Conservation (phyloP, 768 basidiomycete genomes). For the Tephrocybe rancida region DNA sequence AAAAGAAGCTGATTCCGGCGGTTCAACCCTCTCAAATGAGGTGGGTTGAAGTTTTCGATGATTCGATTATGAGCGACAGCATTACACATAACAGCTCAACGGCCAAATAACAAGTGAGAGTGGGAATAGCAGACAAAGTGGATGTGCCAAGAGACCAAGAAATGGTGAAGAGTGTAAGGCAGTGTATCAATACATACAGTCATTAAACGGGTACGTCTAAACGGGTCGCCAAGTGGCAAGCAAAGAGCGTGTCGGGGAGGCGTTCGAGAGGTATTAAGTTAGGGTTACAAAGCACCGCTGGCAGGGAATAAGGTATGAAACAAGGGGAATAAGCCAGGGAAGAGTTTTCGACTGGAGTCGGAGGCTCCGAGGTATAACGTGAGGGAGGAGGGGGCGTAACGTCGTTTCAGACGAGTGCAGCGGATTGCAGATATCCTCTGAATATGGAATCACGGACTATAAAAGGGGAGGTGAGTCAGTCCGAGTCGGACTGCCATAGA, state of each 20-base stretch:
- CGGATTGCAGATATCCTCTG: slow-evolving; percentile 73
- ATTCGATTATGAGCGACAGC: slow-evolving; percentile 8
- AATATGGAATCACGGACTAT: slow-evolving; percentile 76
- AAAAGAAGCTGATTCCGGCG: too few species aligned
- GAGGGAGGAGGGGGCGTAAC: not conserved
- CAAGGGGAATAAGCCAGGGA: slow-evolving; percentile 10
- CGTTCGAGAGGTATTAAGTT: slow-evolving; percentile 8
- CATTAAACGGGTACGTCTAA: slow-evolving; percentile 9
- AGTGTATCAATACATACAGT: slow-evolving; percentile 14
- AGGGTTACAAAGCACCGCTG: slow-evolving; percentile 11
- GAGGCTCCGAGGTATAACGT: slow-evolving; percentile 5
- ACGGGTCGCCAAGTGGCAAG: slow-evolving; percentile 8
- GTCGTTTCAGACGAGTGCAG: slow-evolving; percentile 58
- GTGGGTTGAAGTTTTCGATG: not conserved
- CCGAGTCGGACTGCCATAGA: slow-evolving; percentile 3
- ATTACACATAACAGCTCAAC: slow-evolving; percentile 7
- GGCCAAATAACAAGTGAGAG: slow-evolving; percentile 13
- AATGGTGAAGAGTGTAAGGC: not conserved
- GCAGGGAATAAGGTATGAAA: slow-evolving; percentile 7
- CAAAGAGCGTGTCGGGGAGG: slow-evolving; percentile 3
- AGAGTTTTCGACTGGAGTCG: not conserved
- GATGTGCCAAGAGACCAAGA: slow-evolving; percentile 8
- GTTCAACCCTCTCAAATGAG: too few species aligned
- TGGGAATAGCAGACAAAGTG: slow-evolving; percentile 8
- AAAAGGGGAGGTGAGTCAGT: slow-evolving; percentile 16